Conservation (phyloP, 768 basidiomycete species). For the Suillus weaverae region DNA sequence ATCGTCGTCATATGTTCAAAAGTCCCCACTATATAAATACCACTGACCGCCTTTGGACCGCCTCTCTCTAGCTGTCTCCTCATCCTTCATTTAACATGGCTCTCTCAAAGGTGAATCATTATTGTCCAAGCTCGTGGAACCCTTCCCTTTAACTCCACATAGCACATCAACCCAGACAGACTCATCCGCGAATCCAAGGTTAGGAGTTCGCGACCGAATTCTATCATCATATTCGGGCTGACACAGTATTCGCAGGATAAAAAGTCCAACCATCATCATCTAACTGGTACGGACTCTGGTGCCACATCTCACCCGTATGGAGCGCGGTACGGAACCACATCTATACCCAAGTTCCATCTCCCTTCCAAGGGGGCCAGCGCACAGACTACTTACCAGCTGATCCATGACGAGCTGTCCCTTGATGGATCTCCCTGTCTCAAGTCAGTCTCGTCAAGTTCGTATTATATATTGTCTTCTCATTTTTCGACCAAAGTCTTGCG, state of each 20-base stretch:
- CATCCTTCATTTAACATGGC: constrained; percentile 40
- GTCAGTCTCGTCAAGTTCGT: constrained; percentile 10
- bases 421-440: constrained; percentile 60
- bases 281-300: constrained; percentile 36
- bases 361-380: constrained; percentile 59
- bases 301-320: constrained; percentile 50
- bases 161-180: constrained; percentile 70
- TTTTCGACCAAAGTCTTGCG: constrained; percentile 40
- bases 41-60: not conserved
- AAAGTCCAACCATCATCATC: constrained; percentile 35
- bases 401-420: constrained; percentile 63
- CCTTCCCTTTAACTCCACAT: constrained; percentile 8
- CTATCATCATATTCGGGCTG: not conserved
- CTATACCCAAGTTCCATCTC: constrained; percentile 69
- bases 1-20: too few species aligned
- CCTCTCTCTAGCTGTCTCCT: not conserved
- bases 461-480: constrained; percentile 4
- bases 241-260: constrained; percentile 43
- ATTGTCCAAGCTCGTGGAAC: not conserved
- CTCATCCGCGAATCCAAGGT: constrained; percentile 62
- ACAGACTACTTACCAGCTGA: constrained; percentile 53
- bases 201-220: constrained; percentile 12
- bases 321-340: constrained; percentile 62
- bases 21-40: not conserved
- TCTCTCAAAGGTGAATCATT: constrained; percentile 52